phyloP scores from a whole-genome alignment of 305 asterid genomes.

The Ajuga reptans region DNA sequence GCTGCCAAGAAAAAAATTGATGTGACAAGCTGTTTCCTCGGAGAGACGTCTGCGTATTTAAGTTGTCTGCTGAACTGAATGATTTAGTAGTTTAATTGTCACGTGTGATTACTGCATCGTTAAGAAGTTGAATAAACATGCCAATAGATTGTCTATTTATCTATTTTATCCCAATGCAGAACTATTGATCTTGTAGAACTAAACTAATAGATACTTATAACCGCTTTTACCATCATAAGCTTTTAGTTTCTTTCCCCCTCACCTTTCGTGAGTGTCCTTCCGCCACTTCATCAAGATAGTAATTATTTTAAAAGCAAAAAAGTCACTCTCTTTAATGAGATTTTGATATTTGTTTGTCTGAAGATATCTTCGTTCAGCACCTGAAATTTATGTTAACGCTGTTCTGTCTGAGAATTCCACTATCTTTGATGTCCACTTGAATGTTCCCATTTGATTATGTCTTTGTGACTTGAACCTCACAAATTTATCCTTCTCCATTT shows the following conservation, averaged over 20 bases:
- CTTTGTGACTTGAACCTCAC: not conserved
- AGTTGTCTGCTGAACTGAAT: not conserved
- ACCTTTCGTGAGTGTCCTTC: not conserved
- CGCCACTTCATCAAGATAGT: not conserved
- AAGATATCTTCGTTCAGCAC: not conserved
- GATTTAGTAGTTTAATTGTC: not conserved
- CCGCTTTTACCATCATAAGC: not conserved
- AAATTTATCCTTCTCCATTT: not conserved
- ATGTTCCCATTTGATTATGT: not conserved
- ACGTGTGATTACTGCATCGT: not conserved
- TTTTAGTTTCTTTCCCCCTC: not conserved
- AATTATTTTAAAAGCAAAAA: not conserved
- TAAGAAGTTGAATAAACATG: not conserved
- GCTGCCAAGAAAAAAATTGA: not conserved
- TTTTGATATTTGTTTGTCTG: not conserved
- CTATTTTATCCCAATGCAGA: not conserved
- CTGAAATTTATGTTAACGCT: not conserved
- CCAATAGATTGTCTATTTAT: not conserved
- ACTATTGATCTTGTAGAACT: not conserved
- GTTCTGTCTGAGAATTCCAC: not conserved
- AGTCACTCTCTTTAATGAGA: not conserved
- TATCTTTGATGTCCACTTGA: not conserved
- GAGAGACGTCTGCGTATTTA: constrained; percentile 8
- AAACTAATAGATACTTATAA: not conserved
- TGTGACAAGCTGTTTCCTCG: constrained; percentile 5